Percentiles rank a stretch among this genome's conserved stretches.
These are phyloP conservation scores for Marsdenia floribunda DNA, from an alignment of 257 asterid genomes.

Conservation along the genomic window DNA sequence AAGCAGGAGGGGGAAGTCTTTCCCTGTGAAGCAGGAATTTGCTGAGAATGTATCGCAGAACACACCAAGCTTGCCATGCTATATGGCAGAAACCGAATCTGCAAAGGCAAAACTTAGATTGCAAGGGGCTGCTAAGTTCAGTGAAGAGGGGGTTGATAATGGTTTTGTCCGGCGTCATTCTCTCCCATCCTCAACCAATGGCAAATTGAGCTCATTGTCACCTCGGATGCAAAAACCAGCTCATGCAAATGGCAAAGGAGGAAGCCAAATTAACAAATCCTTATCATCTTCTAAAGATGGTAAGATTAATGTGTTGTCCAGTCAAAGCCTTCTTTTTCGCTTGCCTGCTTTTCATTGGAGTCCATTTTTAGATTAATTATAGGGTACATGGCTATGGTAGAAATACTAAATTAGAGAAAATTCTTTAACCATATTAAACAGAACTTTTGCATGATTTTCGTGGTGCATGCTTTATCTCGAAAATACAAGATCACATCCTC, in stretches of 20 bases:
- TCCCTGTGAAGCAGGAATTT: conserved; percentile 66
- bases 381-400: not conserved
- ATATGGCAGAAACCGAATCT: conserved; percentile 88
- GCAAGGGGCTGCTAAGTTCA: conserved; percentile 53
- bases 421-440: too few relatives aligned
- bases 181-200: conserved; percentile 56
- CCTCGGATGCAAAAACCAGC: conserved; percentile 71
- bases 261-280: conserved; percentile 44
- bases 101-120: conserved; percentile 95
- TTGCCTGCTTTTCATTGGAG: not conserved
- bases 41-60: conserved; percentile 66
- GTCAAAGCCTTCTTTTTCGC: too few relatives aligned
- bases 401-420: not conserved
- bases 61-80: conserved; percentile 69
- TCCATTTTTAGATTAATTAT: not conserved
- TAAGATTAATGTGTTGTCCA: conserved; percentile 27
- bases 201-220: conserved; percentile 55
- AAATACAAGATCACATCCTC: not conserved
- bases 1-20: conserved; percentile 62
- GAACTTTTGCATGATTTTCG: not conserved
- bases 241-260: conserved; percentile 67
- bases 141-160: conserved; percentile 55
- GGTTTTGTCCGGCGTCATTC: conserved; percentile 66
- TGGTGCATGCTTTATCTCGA: not conserved
- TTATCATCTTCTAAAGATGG: conserved; percentile 62